Base-by-base conservation (phyloP, 1,284 basidiomycete genomes). In the Sanghuangporus baumii region DNA sequence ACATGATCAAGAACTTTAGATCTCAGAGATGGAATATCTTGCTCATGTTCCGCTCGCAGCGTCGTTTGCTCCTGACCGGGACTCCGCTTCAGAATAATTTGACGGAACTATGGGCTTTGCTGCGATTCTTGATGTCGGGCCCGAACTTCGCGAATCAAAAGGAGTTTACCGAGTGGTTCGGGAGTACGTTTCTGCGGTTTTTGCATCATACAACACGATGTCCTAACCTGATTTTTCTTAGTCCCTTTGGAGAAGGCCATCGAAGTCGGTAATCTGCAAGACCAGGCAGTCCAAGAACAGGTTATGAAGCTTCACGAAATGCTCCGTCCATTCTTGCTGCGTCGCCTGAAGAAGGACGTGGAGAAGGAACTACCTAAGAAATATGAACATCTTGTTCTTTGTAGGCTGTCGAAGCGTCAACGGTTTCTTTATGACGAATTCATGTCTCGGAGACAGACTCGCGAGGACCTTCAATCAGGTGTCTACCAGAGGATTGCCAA, bases 1-100 rank as follows among this genome's bases (percentile, higher is more conserved):
- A 98, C 72, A 96, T 98, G 86, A 97, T 98, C 86, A 98, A 98
- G 78, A 98, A 98, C 76, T 98, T 97, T 77, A 89, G 90, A 68
- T 94, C 91, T 0, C 94, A 98, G 74, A 85, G 96, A 55, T 98
- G 96, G 96, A 94, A 95, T 72, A 95, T 89, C 12, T 75, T 98
- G 36, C 81, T 98, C n/a, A 92, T 94, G 79, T 97, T 98, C 77
- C 88, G 93, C 57, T 93, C 94, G 3, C 91, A 93, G 70, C 86
- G 93, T 36, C 86, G 96, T 7, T 76, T 98, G 18, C 80, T 98
- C 57, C 78, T 98, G 57, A 98, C 95, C 0, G 95, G 95, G 1
- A 98, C 96, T 0, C 96, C 96, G 0, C 80, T 98, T 57, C 95
- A 98, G 75, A 98, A 98, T 72, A 98, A 98, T 67, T 76, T 98